phyloP scores from a whole-genome alignment of 768 basidiomycete genomes.

The Lactarius evosmus region DNA sequence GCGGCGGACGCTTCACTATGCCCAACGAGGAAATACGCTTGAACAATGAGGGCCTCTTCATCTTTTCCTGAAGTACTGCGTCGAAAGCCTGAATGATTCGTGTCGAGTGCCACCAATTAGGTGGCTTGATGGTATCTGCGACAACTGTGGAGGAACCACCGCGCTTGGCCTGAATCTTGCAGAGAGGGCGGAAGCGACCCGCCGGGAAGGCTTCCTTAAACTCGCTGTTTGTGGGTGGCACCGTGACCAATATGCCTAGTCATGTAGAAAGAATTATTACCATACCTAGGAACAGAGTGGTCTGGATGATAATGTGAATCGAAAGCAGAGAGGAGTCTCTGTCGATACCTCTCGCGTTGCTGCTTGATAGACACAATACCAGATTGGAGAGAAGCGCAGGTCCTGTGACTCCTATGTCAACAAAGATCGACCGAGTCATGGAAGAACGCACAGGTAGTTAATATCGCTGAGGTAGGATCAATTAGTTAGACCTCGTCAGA shows the following conservation, averaged over 20 bases:
- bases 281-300: slow-evolving; percentile 70
- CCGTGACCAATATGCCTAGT: neutral
- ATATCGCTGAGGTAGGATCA: slow-evolving; percentile 55
- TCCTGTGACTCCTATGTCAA: slow-evolving; percentile 40
- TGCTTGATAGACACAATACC: slow-evolving; percentile 73
- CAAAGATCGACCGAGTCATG: slow-evolving; percentile 14
- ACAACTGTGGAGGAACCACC: slow-evolving; percentile 76
- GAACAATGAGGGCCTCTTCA: slow-evolving; percentile 85
- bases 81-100: slow-evolving; percentile 91
- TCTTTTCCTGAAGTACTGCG: slow-evolving; percentile 82
- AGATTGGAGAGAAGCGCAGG: slow-evolving; percentile 74
- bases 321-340: slow-evolving; percentile 70
- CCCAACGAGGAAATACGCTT: slow-evolving; percentile 82
- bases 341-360: slow-evolving; percentile 77
- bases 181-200: slow-evolving; percentile 85
- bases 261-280: neutral
- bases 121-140: slow-evolving; percentile 85
- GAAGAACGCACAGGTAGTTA: slow-evolving; percentile 62
- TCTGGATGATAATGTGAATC: slow-evolving; percentile 89
- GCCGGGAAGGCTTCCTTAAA: slow-evolving; percentile 95
- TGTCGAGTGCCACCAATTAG: slow-evolving; percentile 93
- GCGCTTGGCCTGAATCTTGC: slow-evolving; percentile 84
- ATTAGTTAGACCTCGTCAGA: neutral
- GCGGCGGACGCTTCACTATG: slow-evolving; percentile 62
- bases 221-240: slow-evolving; percentile 50